Conservation (phyloP, 257 asterid genomes). For the Nicotiana benthamiana region DNA sequence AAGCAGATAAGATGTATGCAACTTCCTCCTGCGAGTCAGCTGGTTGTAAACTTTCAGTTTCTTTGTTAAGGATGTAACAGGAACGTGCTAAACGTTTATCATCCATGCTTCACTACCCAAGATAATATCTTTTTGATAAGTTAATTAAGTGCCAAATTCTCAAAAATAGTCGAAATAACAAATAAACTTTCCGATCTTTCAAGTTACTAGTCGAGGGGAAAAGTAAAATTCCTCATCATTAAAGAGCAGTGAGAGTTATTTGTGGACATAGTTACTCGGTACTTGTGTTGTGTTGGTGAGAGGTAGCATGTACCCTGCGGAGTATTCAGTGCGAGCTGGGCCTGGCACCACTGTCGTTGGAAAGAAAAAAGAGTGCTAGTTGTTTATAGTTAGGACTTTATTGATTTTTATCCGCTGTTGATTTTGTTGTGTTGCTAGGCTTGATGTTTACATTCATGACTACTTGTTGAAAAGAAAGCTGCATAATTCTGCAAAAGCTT, state of each 20-base stretch:
- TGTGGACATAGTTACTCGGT: too few species aligned
- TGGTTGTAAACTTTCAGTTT: neutral
- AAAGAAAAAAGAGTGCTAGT: neutral
- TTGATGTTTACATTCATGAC: conserved; percentile 98
- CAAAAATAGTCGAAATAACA: neutral
- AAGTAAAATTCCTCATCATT: neutral
- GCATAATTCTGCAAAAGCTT: conserved; percentile 89
- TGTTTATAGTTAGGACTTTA: neutral
- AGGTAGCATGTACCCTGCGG: too few species aligned
- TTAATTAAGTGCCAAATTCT: neutral
- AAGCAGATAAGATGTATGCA: conserved; percentile 91
- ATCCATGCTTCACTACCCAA: neutral
- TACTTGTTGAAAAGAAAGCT: conserved; percentile 84
- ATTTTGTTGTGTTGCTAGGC: conserved; percentile 45
- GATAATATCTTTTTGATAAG: neutral
- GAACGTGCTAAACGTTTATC: neutral
- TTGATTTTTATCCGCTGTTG: neutral
- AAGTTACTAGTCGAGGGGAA: neutral
- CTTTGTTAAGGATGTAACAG: neutral
- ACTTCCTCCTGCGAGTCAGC: neutral
- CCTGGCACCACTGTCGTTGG: too few species aligned
- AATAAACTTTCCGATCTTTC: neutral
- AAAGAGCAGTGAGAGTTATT: neutral
- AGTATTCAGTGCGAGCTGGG: too few species aligned
- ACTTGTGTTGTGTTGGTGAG: too few species aligned